Conservation (phyloP, 2,329 filamentous ascomycete genomes). For the Aspergillus quadrilineatus region DNA sequence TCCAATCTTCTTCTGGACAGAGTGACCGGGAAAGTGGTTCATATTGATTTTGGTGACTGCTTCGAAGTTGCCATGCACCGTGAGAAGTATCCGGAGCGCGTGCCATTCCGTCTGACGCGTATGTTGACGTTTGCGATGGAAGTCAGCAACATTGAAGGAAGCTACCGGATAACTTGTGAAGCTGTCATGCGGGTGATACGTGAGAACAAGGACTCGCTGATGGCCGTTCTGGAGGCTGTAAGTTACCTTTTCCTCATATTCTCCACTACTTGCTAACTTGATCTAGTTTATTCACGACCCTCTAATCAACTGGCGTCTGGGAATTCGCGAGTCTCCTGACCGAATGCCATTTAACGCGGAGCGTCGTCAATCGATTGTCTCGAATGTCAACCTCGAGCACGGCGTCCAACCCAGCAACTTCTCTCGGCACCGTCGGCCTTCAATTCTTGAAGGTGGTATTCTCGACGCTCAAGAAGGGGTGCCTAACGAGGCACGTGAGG, state of each 20-base stretch:
- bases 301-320: conserved; percentile 93
- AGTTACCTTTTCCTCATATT: conserved; percentile 43
- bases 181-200: conserved; percentile 96
- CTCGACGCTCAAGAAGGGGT: conserved; percentile 44
- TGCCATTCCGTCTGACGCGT: conserved; percentile 94
- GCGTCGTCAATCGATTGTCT: conserved; percentile 60
- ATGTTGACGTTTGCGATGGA: conserved; percentile 99
- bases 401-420: conserved; percentile 66
- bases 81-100: conserved; percentile 96
- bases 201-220: conserved; percentile 96
- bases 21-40: conserved; percentile 92
- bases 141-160: conserved; percentile 98
- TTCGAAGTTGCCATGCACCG: conserved; percentile 99
- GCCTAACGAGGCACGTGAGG: conserved; percentile 59
- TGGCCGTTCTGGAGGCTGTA: conserved; percentile 96
- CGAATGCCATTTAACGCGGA: conserved; percentile 61
- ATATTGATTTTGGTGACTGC: conserved; percentile 99
- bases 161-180: conserved; percentile 96
- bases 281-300: conserved; percentile 94
- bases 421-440: conserved; percentile 63
- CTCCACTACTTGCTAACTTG: background rate
- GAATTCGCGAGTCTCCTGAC: conserved; percentile 60
- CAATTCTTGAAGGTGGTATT: conserved; percentile 62
- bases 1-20: conserved; percentile 97
- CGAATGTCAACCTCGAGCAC: conserved; percentile 46